phyloP scores from a whole-genome alignment of 148 eudicot genomes.

The Polygonum maritimum region DNA sequence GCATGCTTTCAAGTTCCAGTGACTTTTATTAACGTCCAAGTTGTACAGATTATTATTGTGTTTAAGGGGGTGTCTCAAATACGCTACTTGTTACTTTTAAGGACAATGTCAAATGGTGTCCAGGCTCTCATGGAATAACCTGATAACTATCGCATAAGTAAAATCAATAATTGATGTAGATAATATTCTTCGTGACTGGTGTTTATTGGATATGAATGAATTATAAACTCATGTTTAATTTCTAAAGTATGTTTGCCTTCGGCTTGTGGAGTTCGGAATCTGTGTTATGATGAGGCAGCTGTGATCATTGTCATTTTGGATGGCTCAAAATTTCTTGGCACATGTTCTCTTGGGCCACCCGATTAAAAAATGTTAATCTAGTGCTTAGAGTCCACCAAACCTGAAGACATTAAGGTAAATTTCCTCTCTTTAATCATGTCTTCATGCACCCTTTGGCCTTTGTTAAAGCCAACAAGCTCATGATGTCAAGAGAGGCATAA shows the following conservation, averaged over 20 bases:
- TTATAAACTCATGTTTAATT: no score
- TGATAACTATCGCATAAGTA: not conserved
- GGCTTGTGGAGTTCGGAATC: not conserved
- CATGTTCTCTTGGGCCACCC: slow-evolving; percentile 6
- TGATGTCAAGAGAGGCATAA: not conserved
- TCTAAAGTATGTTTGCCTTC: not conserved
- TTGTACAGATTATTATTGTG: not conserved
- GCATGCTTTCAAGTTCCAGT: not conserved
- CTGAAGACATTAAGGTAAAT: not conserved
- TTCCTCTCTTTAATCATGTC: not conserved
- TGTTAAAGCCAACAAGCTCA: not conserved
- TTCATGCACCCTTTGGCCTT: not conserved
- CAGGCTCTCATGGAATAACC: not conserved
- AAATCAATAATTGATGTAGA: not conserved
- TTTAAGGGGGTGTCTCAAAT: not conserved
- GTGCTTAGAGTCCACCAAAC: not conserved
- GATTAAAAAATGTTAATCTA: not conserved
- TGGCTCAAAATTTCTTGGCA: slow-evolving; percentile 5
- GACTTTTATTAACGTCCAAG: not conserved
- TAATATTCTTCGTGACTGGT: no score
- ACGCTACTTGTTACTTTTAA: no score
- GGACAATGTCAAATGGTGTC: not conserved
- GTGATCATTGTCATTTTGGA: not conserved
- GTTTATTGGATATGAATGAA: no score
- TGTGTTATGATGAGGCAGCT: not conserved